phyloP scores from a whole-genome alignment of 371 early-diverging fungal genomes.

The Mucor sp. region DNA sequence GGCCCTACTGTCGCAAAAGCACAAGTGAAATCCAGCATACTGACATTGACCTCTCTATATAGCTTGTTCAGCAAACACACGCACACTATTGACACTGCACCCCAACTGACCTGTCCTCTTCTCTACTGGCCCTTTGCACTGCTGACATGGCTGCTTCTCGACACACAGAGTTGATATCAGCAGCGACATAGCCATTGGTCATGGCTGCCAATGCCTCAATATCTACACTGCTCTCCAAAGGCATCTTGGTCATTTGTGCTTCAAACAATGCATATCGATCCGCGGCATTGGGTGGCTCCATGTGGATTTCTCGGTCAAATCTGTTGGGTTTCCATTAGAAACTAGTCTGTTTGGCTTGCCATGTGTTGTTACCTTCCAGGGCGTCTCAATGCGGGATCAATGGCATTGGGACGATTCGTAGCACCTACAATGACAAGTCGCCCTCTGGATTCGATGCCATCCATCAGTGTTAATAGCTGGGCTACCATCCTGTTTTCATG shows the following conservation, averaged over 20 bases:
- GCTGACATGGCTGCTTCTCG: slow-evolving; percentile 84
- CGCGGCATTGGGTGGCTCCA: slow-evolving; percentile 76
- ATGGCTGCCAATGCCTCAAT: slow-evolving; percentile 67
- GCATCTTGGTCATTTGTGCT: slow-evolving; percentile 57
- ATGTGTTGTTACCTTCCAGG: slow-evolving; percentile 90
- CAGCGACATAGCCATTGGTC: slow-evolving; percentile 98
- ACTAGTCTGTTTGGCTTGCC: slow-evolving; percentile 23
- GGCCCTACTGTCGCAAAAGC: slow-evolving; percentile 70
- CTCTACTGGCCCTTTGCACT: slow-evolving; percentile 48
- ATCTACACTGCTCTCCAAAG: slow-evolving; percentile 54
- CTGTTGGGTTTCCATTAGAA: slow-evolving; percentile 31
- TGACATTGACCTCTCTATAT: slow-evolving; percentile 32
- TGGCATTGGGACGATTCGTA: slow-evolving; percentile 97
- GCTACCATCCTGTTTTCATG: slow-evolving; percentile 94
- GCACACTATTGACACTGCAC: neutral
- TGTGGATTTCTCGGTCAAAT: slow-evolving; percentile 92
- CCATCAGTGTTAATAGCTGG: slow-evolving; percentile 97
- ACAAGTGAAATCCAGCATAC: slow-evolving; percentile 58
- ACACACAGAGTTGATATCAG: slow-evolving; percentile 91
- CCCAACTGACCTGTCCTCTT: slow-evolving; percentile 5
- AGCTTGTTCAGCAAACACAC: neutral
- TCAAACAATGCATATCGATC: slow-evolving; percentile 68
- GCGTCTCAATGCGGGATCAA: slow-evolving; percentile 97
- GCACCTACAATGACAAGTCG: slow-evolving; percentile 92
- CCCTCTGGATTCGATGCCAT: slow-evolving; percentile 78